phyloP scores from a whole-genome alignment of 1,284 basidiomycete species.

The Leccinum subrobustum region DNA sequence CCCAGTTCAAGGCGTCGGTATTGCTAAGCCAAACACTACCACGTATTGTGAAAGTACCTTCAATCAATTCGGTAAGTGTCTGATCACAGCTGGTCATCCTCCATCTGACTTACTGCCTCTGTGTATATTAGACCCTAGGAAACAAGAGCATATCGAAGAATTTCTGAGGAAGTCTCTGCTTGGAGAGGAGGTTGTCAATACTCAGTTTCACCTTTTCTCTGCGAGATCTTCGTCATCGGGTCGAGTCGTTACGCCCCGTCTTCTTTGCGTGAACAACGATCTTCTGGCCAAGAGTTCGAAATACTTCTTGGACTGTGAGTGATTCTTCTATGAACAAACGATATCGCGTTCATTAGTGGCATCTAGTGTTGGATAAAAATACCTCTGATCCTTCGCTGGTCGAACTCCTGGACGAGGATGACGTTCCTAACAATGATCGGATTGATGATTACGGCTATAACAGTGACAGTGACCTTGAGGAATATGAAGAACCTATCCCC shows the following conservation, averaged over 20 bases:
- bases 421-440: background rate
- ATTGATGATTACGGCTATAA: background rate
- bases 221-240: background rate
- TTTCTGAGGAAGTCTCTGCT: background rate
- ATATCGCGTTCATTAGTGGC: background rate
- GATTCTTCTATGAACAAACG: background rate
- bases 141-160: background rate
- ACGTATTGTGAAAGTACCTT: background rate
- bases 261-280: background rate
- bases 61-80: background rate
- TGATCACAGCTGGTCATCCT: background rate
- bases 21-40: background rate
- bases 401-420: background rate
- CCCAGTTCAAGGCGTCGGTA: background rate
- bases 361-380: background rate
- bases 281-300: background rate
- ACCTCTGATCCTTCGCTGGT: background rate
- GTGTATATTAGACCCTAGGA: background rate
- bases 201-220: background rate
- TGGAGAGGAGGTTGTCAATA: background rate
- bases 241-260: background rate
- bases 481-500: background rate
- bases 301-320: background rate
- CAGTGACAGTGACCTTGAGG: background rate
- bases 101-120: background rate